Evolutionary conservation across 345 rosid genomes (phyloP), one percentile per base, ranked within the genome.

Genomic region (Salix caprea): DNA sequence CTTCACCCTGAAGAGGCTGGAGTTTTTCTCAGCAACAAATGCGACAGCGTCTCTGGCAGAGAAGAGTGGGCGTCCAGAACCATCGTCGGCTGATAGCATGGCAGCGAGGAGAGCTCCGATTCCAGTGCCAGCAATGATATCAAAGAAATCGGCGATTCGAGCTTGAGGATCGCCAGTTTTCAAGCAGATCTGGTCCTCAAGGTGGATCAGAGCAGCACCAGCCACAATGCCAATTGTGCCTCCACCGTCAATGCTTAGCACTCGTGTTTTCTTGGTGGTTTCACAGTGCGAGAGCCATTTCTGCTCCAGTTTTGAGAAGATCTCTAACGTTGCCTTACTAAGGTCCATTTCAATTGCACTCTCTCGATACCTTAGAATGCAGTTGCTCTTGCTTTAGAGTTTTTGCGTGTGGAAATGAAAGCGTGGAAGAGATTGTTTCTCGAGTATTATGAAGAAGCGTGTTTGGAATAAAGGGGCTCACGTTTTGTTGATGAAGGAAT

Each of bases 171-270:
- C 94, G 44, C 87, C 86, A 60, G 89, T 82, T 37, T 78, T 87
- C 78, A 89, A 86, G 71, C 96, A 94, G 94, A 96, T 96, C 93
- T 91, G 94, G 79, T 91, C 84, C 86, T 93, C 96, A 8, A 93
- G 94, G 77, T 89, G 96, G 72, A 96, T 52, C 19, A 96, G 81
- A 70, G 91, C 65, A 64, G 92, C 85, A 12, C 86, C 92, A 56
- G 98, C 88, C 44, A 91, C 89, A 87, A 88, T 86, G 91, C 83
- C 79, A 54, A 89, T 76, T 78, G 92, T 86, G 48, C 94, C 90
- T 48, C 97, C 98, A 32, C 98, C 97, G 84, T 96, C 99, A 74
- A 96, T 91, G 88, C 93, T 84, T 61, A 96, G 97, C 71, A 93
- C 73, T 15, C 96, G 90, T 6, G 90, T 89, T 84, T 88, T 90